These are phyloP conservation scores for Rugonectria rugulosa DNA, from an alignment of 2,329 filamentous ascomycete species.

Conservation along the genomic window DNA sequence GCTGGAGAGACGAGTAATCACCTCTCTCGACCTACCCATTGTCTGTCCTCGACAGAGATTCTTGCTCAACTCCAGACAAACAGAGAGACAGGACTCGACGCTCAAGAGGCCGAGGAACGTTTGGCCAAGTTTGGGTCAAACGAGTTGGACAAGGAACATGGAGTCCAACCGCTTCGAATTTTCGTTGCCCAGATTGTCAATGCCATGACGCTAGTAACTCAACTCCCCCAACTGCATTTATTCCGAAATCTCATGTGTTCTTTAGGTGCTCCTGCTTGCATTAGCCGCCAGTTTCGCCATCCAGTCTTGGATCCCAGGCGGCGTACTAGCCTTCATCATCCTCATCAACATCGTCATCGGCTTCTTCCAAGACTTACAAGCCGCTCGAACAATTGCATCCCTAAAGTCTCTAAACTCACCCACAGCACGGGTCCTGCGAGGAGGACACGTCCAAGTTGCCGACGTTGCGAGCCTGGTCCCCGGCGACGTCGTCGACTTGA, in stretches of 20 bases:
- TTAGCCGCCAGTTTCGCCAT: constrained; percentile 67
- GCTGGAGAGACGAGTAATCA: constrained; percentile 56
- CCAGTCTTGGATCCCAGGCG: constrained; percentile 66
- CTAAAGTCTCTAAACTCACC: constrained; percentile 53
- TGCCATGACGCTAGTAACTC: constrained; percentile 69
- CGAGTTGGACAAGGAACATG: constrained; percentile 66
- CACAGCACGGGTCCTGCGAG: constrained; percentile 52
- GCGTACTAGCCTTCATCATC: constrained; percentile 65
- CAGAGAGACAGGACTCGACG: constrained; percentile 63
- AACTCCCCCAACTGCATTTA: too few species aligned
- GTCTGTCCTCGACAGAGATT: constrained; percentile 61
- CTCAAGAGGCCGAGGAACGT: constrained; percentile 60
- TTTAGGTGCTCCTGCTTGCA: constrained; percentile 60
- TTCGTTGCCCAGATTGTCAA: constrained; percentile 72
- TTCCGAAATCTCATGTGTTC: too few species aligned
- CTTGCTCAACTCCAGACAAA: constrained; percentile 63
- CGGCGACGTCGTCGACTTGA: constrained; percentile 63
- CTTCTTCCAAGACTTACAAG: constrained; percentile 54
- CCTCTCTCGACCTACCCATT: constrained; percentile 69
- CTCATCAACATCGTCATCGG: constrained; percentile 65
- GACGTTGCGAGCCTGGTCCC: constrained; percentile 57
- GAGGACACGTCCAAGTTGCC: constrained; percentile 48
- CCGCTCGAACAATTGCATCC: constrained; percentile 59
- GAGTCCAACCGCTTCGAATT: constrained; percentile 69
- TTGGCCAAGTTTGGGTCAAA: constrained; percentile 67